Evolutionary conservation across 371 early-diverging fungal genomes (phyloP), one percentile per base, ranked within the genome.

Genomic region (Mortierella sp.): DNA sequence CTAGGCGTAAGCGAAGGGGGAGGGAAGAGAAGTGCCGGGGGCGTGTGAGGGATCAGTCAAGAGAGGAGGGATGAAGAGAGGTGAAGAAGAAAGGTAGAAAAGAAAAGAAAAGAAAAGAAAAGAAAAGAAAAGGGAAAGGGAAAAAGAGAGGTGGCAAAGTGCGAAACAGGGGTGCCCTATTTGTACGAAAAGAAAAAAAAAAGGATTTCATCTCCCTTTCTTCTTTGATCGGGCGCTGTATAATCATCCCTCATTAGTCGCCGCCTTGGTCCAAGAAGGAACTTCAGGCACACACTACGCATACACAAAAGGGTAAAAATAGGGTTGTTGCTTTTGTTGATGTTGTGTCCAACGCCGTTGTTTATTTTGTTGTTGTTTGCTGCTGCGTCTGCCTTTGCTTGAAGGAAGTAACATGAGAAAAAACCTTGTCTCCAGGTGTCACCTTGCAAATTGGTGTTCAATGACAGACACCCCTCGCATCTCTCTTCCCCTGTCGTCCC

Each of bases 301-400:
- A n/a, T 8, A 55, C n/a, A 57, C 63, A 31, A 31, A 63, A 63
- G 19, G 63, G 63, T 63, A 63, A 63, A 63, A 63, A 63, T 63
- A 63, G 63, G 58, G 60, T 16, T 60, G 31, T 31, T 60, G 31
- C 26, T 31, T 28, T 16, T 31, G 5, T 10, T 7, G 28, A 7
- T 57, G 26, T 26, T 26, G n/a, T 50, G 50, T 50, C 50, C 50
- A 16, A 13, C 50, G 14, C 26, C 26, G 58, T 11, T 13, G 19
- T 5, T 4, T 8, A 7, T 63, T 6, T 63, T 13, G 2, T 63
- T 63, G 63, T 34, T 60, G 31, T 60, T 11, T 28, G 58, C 11
- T 26, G 11, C 3, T 8, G 60, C 31, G 28, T 4, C 28, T 16
- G 7, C 14, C 19, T 16, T 63, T 63, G 31, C 31, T 7, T 63